A percentile compares a stretch with the other conserved stretches of the same genome.
Conservation (phyloP, 2,329 filamentous ascomycete genomes). For the Paecilomyces variotii region DNA sequence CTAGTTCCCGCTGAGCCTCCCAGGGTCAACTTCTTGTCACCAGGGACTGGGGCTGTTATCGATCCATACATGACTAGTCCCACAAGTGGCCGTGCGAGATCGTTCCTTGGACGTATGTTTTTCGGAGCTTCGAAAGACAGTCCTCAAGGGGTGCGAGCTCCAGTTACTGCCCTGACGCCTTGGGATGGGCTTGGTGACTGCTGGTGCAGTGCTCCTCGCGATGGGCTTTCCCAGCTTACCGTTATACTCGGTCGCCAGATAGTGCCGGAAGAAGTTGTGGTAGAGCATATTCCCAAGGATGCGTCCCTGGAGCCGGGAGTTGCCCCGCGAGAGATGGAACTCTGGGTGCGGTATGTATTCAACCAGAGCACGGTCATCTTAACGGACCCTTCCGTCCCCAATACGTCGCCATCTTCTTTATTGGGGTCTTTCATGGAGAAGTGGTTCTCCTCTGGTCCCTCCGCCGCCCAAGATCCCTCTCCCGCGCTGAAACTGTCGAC, state of each 20-base stretch:
- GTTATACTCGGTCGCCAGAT: slow-evolving; percentile 39
- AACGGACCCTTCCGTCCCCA: background rate
- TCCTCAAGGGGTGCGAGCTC: slow-evolving; percentile 25
- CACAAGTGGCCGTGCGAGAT: slow-evolving; percentile 30
- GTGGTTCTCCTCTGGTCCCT: background rate
- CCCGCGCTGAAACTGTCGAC: background rate
- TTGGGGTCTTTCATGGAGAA: slow-evolving; percentile 1
- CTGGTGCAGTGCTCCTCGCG: slow-evolving; percentile 62
- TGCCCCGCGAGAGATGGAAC: slow-evolving; percentile 61
- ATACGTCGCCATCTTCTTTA: slow-evolving; percentile 1
- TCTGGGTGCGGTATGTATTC: slow-evolving; percentile 57
- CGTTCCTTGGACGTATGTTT: slow-evolving; percentile 2
- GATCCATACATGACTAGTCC: slow-evolving; percentile 55
- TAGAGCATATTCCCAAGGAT: slow-evolving; percentile 61
- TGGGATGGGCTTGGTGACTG: slow-evolving; percentile 81
- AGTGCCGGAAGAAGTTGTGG: slow-evolving; percentile 59
- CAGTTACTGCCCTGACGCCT: slow-evolving; percentile 50
- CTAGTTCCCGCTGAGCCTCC: slow-evolving; percentile 6
- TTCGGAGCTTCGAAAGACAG: slow-evolving; percentile 12
- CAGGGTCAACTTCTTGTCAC: slow-evolving; percentile 66
- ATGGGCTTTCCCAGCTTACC: slow-evolving; percentile 35
- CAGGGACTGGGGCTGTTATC: slow-evolving; percentile 57
- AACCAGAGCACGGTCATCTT: slow-evolving; percentile 6
- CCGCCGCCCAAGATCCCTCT: background rate
- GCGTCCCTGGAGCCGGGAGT: slow-evolving; percentile 53